A percentile compares a stretch with the other conserved stretches of the same genome.
phyloP scores from a whole-genome alignment of 139 green algal genomes.

The Closterium sp. region DNA sequence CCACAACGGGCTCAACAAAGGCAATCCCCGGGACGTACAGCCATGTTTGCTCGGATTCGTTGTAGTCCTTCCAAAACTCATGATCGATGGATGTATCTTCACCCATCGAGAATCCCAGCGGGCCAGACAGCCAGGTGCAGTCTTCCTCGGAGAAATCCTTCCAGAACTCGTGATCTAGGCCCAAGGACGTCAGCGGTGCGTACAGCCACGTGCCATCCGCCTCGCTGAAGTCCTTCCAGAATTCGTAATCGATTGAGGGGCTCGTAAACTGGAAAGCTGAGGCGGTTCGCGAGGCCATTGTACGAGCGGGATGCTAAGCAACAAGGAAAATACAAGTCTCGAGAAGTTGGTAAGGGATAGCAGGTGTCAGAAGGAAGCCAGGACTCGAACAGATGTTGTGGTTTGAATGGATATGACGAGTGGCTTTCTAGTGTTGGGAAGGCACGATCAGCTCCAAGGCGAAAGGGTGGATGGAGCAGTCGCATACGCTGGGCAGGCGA shows the following conservation, averaged over 20 bases:
- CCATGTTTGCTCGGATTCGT: neutral
- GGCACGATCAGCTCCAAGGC: too few relatives aligned
- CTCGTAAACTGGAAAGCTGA: neutral
- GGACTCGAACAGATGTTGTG: too few relatives aligned
- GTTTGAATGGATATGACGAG: neutral
- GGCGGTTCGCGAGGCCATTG: neutral
- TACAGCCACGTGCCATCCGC: neutral
- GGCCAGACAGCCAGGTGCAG: neutral
- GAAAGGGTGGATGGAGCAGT: neutral
- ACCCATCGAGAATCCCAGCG: neutral
- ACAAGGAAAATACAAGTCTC: neutral
- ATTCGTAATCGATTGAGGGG: neutral
- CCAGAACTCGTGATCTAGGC: neutral
- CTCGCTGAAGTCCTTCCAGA: neutral
- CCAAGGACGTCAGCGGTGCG: neutral
- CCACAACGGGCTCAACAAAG: neutral
- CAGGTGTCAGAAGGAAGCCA: too few relatives aligned
- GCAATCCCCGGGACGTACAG: neutral
- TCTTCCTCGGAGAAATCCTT: neutral
- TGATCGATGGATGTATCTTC: neutral
- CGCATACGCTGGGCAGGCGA: too few relatives aligned
- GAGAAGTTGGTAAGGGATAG: neutral
- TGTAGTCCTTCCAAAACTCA: neutral
- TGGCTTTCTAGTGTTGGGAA: neutral
- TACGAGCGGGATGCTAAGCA: neutral